Base-by-base conservation (phyloP, 257 asterid species). In the Penstemon barbatus region DNA sequence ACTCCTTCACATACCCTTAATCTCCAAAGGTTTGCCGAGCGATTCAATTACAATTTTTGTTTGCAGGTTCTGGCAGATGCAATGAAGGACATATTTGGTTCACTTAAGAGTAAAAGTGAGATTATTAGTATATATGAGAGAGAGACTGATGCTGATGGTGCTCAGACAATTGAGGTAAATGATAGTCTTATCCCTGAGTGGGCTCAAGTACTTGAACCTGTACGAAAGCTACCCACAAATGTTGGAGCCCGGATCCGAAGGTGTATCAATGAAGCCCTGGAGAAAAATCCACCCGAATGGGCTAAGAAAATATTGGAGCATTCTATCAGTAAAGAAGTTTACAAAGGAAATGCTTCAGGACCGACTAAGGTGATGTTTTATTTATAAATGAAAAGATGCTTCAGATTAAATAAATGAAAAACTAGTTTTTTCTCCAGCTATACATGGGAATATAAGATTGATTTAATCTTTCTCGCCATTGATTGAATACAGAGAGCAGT, bases 321-420 rank as follows among this genome's bases (percentile, higher is more conserved):
- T 79, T 89, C 96, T 13, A 94, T 94, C 61, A 91, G 99, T 61
- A 94, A 87, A 85, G 96, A 89, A 65, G 99, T 94, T 15, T 94
- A 94, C 81, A 94, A 94, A 79, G 97, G 99, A 57, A 94, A 94
- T 75, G 99, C 99, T 66, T 89, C 99, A 7, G 99, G 97, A 54
- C 99, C 99, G 37, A 94, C 99, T 61, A 94, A 94, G 99, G 99
- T 93, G 78, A 72, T 74, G 57, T 60, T 49, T 66, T 65, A 50
- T 71, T 63, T 70, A 50, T 57, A 46, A 51, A 71, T 58, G 39
- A 48, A 61, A 68, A 45, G 63, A 10, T 70, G 51, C 63, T 53
- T 66, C 46, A 48, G n/a, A 38, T 54, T 55, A 6, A 19, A 25
- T 39, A 59, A 10, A 49, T 46, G 42, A 63, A 36, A 33, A 15